Base-by-base conservation (phyloP, 768 basidiomycete genomes). In the Chalciporus chontae region DNA sequence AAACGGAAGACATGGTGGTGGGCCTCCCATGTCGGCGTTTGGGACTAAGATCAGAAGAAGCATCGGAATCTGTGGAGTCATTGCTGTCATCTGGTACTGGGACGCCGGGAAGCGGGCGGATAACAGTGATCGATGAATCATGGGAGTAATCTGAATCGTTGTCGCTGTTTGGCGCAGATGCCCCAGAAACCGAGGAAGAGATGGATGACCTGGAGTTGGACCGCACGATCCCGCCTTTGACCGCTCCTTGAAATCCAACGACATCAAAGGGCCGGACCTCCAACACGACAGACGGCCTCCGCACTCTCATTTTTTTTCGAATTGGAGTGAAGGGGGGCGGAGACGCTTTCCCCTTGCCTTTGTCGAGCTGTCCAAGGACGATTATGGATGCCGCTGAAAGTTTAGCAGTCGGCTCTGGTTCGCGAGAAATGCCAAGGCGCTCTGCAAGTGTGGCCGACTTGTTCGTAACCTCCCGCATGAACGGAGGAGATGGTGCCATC, bases 1-100 rank as follows among this genome's bases (percentile, higher is more conserved):
- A 66, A 15, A 68, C 53, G 5, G 63, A 47, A 10, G 47, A 11
- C 42, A 37, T 37, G 23, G 55, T 66, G 41, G 32, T 42, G 13
- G 64, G 17, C 42, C 50, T 59, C 34, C n/a, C 18, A 13, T 15
- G 47, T 19, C 24, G 24, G 17, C 15, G 19, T 31, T 17, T 45
- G 23, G 23, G 26, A 40, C 27, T 29, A 23, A 32, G 14, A 10
- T 13, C 31, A 3, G 17, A 23, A 19, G 51, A 39, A 13, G 18
- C 36, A 7, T 19, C 19, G 3, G 50, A 15, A n/a, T 46, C 17
- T 26, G 40, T 29, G 34, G 14, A 26, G 26, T 38, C 32, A 34
- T 56, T 61, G 7, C 37, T 24, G 13, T 31, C 14, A 2, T 15
- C 19, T 4, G 26, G 24, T 44, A 40, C 40, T 14, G 50, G 51